Base-by-base conservation (phyloP, 2,329 filamentous ascomycete genomes). In the Geosmithia morbida region DNA sequence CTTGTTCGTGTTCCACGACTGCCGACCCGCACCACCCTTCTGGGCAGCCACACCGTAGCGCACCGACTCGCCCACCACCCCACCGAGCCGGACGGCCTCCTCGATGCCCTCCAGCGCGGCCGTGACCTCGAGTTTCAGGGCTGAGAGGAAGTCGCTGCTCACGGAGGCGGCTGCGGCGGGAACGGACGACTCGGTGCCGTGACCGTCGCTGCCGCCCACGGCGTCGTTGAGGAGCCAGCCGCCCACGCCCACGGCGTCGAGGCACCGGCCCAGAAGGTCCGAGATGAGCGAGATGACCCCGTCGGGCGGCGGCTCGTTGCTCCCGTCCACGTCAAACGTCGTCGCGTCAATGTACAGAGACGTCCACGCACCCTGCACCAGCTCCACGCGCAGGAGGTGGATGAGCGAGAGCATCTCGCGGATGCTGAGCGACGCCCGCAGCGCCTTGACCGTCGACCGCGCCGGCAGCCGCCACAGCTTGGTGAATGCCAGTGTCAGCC, bases 321-420 rank as follows among this genome's bases (percentile, higher is more conserved):
- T 18, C 8, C 6, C 40, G 7, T 41, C n/a, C 40, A 20, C 19
- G 44, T 75, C 70, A 29, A 70, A 65, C 46, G 68, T 62, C 16
- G 73, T 71, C 11, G 66, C 62, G 54, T 85, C 82, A 39, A 85
- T 65, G 60, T 88, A 87, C 19, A 77, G 72, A 17, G 79, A 76
- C 0, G 83, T 87, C 85, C 85, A 90, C 30, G 81, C 81, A 49
- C 85, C 85, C 52, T 80, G 77, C 46, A 81, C 77, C 43, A 90
- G 71, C 63, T 89, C 83, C 52, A 83, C 72, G 48, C 85, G 79
- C 29, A 90, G 70, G 6, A 88, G 69, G 53, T 83, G 76, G 54
- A 89, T 81, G 47, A 90, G 71, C 37, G 80, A 79, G 11, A 87
- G 67, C 20, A 84, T 77, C 54, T 89, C 82, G 52, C 82, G 74